Evolutionary conservation across 805 yeast genomes (phyloP).

Genomic region (Hanseniaspora occidentalis): DNA sequence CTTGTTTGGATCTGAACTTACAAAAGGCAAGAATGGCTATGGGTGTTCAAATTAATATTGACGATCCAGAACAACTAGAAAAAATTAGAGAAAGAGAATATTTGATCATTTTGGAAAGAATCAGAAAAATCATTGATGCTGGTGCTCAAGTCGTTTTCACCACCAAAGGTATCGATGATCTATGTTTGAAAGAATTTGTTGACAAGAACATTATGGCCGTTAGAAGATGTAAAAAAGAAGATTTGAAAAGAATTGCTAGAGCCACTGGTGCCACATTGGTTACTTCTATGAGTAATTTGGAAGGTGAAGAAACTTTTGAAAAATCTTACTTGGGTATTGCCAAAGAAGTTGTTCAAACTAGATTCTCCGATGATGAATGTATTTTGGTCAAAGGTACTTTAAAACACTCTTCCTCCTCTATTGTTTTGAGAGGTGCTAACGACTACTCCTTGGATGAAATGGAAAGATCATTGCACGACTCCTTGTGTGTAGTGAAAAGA

Average conservation of each 20-base stretch:
- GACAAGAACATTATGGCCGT: slow-evolving; percentile 92
- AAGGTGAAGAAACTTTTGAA: slow-evolving; percentile 91
- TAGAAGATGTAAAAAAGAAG: slow-evolving; percentile 94
- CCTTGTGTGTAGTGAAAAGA: slow-evolving; percentile 87
- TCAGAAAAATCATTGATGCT: slow-evolving; percentile 64
- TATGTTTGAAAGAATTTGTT: slow-evolving; percentile 81
- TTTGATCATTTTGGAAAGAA: slow-evolving; percentile 73
- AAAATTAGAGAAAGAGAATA: slow-evolving; percentile 81
- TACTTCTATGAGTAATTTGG: slow-evolving; percentile 79
- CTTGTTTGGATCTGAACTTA: slow-evolving; percentile 80
- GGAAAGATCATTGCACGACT: slow-evolving; percentile 95
- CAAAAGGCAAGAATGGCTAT: slow-evolving; percentile 96
- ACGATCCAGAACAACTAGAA: slow-evolving; percentile 95
- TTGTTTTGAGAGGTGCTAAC: slow-evolving; percentile 89
- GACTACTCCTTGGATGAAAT: slow-evolving; percentile 93
- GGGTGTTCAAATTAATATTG: slow-evolving; percentile 95
- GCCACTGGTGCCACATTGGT: slow-evolving; percentile 95
- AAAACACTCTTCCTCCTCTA: slow-evolving; percentile 83
- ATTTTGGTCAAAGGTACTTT: slow-evolving; percentile 81
- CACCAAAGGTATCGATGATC: slow-evolving; percentile 90
- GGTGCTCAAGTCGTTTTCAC: slow-evolving; percentile 92
- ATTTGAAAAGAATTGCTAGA: slow-evolving; percentile 88
- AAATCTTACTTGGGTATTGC: slow-evolving; percentile 76
- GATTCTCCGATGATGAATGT: slow-evolving; percentile 94
- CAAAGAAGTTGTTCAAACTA: slow-evolving; percentile 79